Evolutionary conservation across 495 filamentous ascomycete genomes (phyloP).

Genomic region (Halenospora varia): DNA sequence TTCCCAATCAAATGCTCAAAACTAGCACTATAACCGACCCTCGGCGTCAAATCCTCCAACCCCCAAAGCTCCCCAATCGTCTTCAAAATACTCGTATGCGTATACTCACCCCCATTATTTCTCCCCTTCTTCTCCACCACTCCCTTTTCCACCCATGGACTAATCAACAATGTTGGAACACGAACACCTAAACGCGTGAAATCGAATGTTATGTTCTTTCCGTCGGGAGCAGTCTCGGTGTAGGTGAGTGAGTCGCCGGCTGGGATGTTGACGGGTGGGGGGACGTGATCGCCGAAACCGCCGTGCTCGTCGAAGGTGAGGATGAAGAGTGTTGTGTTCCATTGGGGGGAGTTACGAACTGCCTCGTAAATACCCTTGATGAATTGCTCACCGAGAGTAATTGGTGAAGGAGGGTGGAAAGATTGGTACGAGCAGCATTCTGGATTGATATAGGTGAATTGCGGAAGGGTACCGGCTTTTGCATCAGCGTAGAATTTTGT

Average conservation of each 20-base stretch:
- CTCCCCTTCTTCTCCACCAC: conserved; percentile 43
- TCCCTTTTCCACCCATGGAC: conserved; percentile 41
- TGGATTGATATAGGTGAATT: conserved; percentile 48
- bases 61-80: conserved; percentile 41
- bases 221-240: conserved; percentile 38
- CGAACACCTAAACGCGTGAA: conserved; percentile 47
- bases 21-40: conserved; percentile 37
- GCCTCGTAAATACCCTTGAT: conserved; percentile 49
- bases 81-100: conserved; percentile 39
- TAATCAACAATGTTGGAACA: conserved; percentile 46
- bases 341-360: conserved; percentile 40
- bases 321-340: conserved; percentile 43
- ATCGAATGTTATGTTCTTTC: conserved; percentile 37
- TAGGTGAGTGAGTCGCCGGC: conserved; percentile 37
- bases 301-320: conserved; percentile 49
- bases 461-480: conserved; percentile 38
- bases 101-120: conserved; percentile 37
- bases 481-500: conserved; percentile 42
- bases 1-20: conserved; percentile 39
- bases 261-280: conserved; percentile 37
- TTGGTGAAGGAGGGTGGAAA: conserved; percentile 42
- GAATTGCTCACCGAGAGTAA: conserved; percentile 43
- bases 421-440: conserved; percentile 47
- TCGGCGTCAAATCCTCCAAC: conserved; percentile 37
- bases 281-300: conserved; percentile 48